Base-by-base conservation (phyloP, 2,329 filamentous ascomycete species). In the Purpureocillium lavendulum region DNA sequence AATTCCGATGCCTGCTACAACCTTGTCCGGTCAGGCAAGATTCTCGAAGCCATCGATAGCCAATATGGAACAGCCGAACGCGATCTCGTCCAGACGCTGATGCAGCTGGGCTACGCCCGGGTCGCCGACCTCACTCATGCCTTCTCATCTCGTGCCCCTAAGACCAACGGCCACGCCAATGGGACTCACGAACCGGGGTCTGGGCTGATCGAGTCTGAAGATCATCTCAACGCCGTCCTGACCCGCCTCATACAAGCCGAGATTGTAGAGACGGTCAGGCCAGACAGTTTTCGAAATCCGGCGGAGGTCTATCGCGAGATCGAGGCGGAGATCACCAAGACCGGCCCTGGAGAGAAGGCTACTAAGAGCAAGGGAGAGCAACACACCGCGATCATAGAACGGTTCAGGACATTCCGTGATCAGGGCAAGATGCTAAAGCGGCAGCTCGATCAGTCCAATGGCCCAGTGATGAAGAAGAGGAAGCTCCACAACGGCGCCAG, bases 1-100 rank as follows among this genome's bases (percentile, higher is more conserved):
- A 88, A 96, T 53, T 70, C 81, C 56, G 70, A 80, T 49, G 78
- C 82, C 45, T 85, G 87, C 47, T 97, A 97, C 63, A 82, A 82
- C 49, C 71, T 96, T 33, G 70, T 89, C 30, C 84, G 92, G 42
- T 77, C 78, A 4, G 88, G 87, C 33, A 92, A 87, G 61, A 84
- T 95, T 30, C 66, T 92, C 21, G 77, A 88, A 47, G 69, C 87
- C 43, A 74, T 92, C 33, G 80, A 87, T 49, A 73, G 73, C 28
- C 77, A 82, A 49, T 82, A 87, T 56, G 90, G 89, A 14, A 66
- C 71, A n/a, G 73, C 80, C 45, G 87, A 87, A 24, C 77, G 80
- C 41, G 77, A 81, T 45, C 70, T 96, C 30, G 73, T 92, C 43
- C 79, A 85, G 50, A 83, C 82, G 24, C 66, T 96, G 32, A 66